Conservation (phyloP, 148 eudicot genomes). For the Rhododendron ovatum region DNA sequence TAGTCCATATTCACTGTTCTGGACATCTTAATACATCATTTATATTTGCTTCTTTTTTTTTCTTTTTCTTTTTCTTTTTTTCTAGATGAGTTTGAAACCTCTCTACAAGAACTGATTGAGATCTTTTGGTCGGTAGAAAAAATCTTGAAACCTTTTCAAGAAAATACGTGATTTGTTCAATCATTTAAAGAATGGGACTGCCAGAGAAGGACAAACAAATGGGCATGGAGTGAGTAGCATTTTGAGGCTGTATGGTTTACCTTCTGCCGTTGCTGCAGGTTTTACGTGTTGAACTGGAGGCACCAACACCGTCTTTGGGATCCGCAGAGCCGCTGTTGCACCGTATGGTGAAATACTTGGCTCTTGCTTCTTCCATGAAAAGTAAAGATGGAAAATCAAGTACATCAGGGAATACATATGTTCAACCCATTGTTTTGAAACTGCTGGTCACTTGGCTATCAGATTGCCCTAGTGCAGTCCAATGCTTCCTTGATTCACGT, state of each 20-base stretch:
- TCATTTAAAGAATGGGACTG: neutral
- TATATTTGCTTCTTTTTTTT: neutral
- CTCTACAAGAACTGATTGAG: neutral
- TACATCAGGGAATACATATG: conserved; percentile 30
- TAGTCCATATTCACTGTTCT: neutral
- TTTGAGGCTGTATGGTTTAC: neutral
- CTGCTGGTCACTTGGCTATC: conserved; percentile 78
- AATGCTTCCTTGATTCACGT: conserved; percentile 80
- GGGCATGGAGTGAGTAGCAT: neutral
- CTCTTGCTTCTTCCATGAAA: conserved; percentile 78
- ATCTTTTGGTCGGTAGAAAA: neutral
- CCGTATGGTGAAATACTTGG: conserved; percentile 91
- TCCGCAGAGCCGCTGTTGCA: conserved; percentile 86
- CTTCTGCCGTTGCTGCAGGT: conserved; percentile 39
- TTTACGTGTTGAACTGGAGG: conserved; percentile 67
- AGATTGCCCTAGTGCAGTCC: conserved; percentile 73
- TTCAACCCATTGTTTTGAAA: conserved; percentile 75
- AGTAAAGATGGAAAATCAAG: conserved; percentile 62
- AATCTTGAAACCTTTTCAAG: neutral
- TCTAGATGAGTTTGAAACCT: neutral
- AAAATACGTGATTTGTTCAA: neutral
- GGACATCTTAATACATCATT: neutral
- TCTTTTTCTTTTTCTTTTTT: neutral
- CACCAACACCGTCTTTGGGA: conserved; percentile 60
- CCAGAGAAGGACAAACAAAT: neutral